Percentiles rank a stretch among this genome's conserved stretches.
Evolutionary conservation across 2,329 filamentous ascomycete genomes (phyloP).

Genomic region (Ilyonectria destructans): DNA sequence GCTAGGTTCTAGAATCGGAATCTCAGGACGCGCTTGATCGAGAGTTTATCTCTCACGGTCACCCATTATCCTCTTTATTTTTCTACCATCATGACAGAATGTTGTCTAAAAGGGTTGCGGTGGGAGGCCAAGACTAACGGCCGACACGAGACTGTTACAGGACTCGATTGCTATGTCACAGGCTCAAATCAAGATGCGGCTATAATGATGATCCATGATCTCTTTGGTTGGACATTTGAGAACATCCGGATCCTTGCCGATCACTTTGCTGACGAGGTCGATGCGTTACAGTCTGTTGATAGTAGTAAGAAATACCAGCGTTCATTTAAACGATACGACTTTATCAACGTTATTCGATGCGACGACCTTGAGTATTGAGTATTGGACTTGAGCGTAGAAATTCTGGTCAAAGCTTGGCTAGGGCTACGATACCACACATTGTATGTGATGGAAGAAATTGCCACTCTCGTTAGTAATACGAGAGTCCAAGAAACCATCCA

Average conservation of each 20-base stretch:
- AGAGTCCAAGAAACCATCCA: neutral
- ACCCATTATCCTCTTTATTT: neutral
- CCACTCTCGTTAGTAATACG: neutral
- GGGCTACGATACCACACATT: neutral
- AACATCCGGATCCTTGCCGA: constrained; percentile 15
- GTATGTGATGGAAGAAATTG: neutral
- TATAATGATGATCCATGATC: constrained; percentile 19
- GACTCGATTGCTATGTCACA: neutral
- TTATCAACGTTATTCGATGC: neutral
- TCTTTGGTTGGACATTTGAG: constrained; percentile 20
- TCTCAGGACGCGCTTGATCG: neutral
- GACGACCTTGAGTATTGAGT: neutral
- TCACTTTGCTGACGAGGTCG: constrained; percentile 15
- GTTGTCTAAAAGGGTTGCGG: constrained; percentile 12
- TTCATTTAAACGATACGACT: neutral
- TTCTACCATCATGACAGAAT: constrained; percentile 1
- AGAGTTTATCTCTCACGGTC: neutral
- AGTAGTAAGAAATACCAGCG: too few species aligned
- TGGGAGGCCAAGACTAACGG: constrained; percentile 7
- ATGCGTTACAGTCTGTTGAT: constrained; percentile 23
- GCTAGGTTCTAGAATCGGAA: neutral
- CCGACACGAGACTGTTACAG: neutral
- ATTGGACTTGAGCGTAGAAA: neutral
- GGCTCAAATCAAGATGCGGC: neutral
- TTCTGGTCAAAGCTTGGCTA: neutral